These are phyloP conservation scores for Calocybe gangraenosa DNA, from an alignment of 768 basidiomycete species.

Conservation along the genomic window DNA sequence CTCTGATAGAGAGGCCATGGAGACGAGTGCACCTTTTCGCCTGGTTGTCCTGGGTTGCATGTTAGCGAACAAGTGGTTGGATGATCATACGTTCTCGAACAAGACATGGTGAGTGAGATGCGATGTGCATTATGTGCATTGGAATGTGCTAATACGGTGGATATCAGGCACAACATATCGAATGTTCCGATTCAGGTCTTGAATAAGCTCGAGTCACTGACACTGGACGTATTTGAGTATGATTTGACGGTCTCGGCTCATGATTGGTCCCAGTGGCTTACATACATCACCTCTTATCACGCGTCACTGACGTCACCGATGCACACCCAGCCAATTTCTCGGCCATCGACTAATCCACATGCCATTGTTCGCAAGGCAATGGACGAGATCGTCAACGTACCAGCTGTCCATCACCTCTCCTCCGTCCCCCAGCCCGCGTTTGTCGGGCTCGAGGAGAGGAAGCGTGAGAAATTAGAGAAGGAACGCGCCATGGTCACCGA, in stretches of 20 bases:
- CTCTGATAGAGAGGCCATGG: slow-evolving; percentile 45
- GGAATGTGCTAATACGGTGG: slow-evolving; percentile 7
- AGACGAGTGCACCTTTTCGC: slow-evolving; percentile 64
- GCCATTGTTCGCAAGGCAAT: slow-evolving; percentile 64
- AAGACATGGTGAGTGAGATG: slow-evolving; percentile 68
- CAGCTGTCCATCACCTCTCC: slow-evolving; percentile 26
- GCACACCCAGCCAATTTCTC: slow-evolving; percentile 72
- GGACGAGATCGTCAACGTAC: slow-evolving; percentile 62
- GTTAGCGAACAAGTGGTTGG: slow-evolving; percentile 86
- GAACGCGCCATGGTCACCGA: slow-evolving; percentile 40
- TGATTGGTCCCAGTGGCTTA: slow-evolving; percentile 72
- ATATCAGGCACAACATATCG: slow-evolving; percentile 72
- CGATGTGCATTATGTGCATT: not conserved
- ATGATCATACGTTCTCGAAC: slow-evolving; percentile 86
- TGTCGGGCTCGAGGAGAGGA: slow-evolving; percentile 64
- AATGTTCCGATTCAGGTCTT: slow-evolving; percentile 65
- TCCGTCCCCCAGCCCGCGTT: slow-evolving; percentile 62
- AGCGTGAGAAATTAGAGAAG: slow-evolving; percentile 46
- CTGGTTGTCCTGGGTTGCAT: slow-evolving; percentile 77
- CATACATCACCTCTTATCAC: slow-evolving; percentile 62
- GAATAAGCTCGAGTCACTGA: slow-evolving; percentile 68
- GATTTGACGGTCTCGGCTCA: slow-evolving; percentile 62
- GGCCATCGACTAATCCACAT: slow-evolving; percentile 70
- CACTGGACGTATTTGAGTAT: slow-evolving; percentile 66
- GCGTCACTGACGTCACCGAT: slow-evolving; percentile 53